Percentiles rank a stretch among this genome's conserved stretches.
These are phyloP conservation scores for Uromyces viciae-fabae DNA, from an alignment of 1,284 basidiomycete genomes.

Conservation along the genomic window DNA sequence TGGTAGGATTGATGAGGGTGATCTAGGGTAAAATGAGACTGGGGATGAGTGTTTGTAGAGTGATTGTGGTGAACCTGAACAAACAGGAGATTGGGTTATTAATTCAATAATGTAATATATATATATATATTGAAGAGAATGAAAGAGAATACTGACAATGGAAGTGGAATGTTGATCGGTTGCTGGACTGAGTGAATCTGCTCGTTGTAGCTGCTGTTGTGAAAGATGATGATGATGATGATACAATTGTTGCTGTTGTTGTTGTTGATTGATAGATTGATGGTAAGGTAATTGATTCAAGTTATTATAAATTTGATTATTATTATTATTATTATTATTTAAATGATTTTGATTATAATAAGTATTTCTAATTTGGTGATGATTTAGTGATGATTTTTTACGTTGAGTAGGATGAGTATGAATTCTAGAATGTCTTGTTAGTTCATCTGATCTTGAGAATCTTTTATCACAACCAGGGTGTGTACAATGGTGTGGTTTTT, in stretches of 20 bases:
- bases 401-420: constrained; percentile 62
- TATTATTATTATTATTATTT: background rate
- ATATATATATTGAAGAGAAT: background rate
- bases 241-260: constrained; percentile 8
- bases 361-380: background rate
- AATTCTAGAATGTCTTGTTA: constrained; percentile 91
- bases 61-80: background rate
- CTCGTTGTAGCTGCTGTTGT: background rate
- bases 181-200: background rate
- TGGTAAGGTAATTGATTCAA: background rate
- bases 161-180: background rate
- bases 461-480: constrained; percentile 74
- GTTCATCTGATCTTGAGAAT: constrained; percentile 93
- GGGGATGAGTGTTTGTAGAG: background rate
- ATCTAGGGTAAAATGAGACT: background rate
- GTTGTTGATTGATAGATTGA: background rate
- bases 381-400: constrained; percentile 43
- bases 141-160: background rate
- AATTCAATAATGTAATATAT: background rate
- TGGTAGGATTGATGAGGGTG: background rate
- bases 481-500: constrained; percentile 41
- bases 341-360: constrained; percentile 5
- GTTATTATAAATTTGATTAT: background rate
- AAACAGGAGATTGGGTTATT: background rate
- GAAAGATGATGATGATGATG: constrained; percentile 15